These are phyloP conservation scores for Fomitopsis pulvina DNA, from an alignment of 768 basidiomycete genomes.

Conservation along the genomic window DNA sequence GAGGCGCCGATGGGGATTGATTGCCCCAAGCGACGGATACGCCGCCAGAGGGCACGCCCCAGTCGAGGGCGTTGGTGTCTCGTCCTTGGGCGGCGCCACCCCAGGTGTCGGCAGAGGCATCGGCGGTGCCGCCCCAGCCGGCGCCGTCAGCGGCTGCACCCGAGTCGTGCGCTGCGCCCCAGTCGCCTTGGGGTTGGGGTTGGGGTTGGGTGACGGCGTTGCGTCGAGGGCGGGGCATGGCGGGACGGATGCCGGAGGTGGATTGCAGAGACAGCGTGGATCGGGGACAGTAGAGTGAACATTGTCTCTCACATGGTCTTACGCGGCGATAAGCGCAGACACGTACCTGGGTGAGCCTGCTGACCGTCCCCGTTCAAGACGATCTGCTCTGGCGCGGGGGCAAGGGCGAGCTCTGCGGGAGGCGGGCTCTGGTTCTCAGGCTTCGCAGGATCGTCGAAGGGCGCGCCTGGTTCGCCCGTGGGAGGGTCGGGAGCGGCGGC, in stretches of 20 bases:
- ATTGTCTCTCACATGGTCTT: too few species aligned
- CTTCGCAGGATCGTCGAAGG: neutral
- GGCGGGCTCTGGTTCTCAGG: neutral
- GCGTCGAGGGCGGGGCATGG: slow-evolving; percentile 2
- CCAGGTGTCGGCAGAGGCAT: neutral
- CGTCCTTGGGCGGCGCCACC: neutral
- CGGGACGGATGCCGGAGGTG: neutral
- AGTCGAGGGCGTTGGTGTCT: neutral
- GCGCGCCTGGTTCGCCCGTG: neutral
- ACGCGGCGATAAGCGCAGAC: slow-evolving; percentile 3
- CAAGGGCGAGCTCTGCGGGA: neutral
- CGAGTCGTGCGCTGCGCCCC: neutral
- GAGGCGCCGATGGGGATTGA: neutral
- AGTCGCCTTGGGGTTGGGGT: neutral
- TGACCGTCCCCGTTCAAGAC: neutral
- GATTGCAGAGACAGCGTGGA: neutral
- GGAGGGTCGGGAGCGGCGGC: neutral
- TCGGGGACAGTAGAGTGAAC: too few species aligned
- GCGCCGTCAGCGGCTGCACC: neutral
- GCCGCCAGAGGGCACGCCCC: neutral
- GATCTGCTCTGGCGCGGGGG: neutral
- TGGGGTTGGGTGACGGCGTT: neutral
- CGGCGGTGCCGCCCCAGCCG: neutral
- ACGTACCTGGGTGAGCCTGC: slow-evolving; percentile 3
- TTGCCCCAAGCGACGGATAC: neutral